These are phyloP conservation scores for Tricholoma terreum DNA, from an alignment of 768 basidiomycete species.

Conservation along the genomic window DNA sequence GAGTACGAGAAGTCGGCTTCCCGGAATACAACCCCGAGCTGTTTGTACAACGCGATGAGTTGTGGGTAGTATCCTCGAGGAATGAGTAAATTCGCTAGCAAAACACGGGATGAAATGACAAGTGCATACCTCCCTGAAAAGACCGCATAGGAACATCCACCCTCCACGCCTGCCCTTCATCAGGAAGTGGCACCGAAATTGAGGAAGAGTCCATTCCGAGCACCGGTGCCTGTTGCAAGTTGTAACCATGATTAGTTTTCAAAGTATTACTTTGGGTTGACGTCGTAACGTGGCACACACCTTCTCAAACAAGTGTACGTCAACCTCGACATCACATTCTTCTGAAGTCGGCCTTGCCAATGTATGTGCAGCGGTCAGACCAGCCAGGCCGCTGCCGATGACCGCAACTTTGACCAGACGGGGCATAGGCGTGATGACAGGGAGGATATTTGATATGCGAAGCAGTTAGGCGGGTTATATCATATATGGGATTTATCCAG, in stretches of 20 bases:
- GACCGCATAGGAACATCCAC: slow-evolving; percentile 82
- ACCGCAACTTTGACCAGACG: slow-evolving; percentile 61
- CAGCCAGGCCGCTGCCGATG: slow-evolving; percentile 71
- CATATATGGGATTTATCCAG: too few species aligned
- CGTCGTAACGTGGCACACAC: slow-evolving; percentile 34
- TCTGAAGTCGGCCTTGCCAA: slow-evolving; percentile 34
- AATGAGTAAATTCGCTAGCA: not conserved
- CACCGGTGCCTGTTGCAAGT: slow-evolving; percentile 41
- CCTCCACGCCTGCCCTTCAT: slow-evolving; percentile 41
- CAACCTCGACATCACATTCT: slow-evolving; percentile 43
- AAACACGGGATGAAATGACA: not conserved
- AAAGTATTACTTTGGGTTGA: not conserved
- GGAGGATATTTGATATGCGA: not conserved
- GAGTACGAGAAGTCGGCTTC: slow-evolving; percentile 66
- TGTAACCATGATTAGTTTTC: not conserved
- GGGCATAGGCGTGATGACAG: slow-evolving; percentile 20
- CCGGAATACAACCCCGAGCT: slow-evolving; percentile 56
- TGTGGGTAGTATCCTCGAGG: slow-evolving; percentile 66
- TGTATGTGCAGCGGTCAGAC: slow-evolving; percentile 65
- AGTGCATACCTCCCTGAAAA: slow-evolving; percentile 66
- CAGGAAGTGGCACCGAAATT: slow-evolving; percentile 41
- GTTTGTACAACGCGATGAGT: slow-evolving; percentile 63
- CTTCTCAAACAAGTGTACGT: slow-evolving; percentile 76
- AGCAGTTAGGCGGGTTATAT: too few species aligned
- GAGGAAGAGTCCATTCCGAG: slow-evolving; percentile 73